These are phyloP conservation scores for Solanum stenotomum DNA, from an alignment of 257 asterid species.

Conservation along the genomic window DNA sequence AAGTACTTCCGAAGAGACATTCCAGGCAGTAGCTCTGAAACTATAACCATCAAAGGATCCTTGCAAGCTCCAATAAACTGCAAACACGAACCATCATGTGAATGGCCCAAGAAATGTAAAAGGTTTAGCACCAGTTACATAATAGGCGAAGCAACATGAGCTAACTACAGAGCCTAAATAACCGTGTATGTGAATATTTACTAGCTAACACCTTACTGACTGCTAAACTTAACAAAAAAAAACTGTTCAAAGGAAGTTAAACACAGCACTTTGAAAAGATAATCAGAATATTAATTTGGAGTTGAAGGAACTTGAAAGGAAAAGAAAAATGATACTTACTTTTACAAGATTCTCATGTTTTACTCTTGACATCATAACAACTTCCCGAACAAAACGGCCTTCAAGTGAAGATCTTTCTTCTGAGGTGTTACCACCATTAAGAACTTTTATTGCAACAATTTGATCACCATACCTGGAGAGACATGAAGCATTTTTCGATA, in stretches of 20 bases:
- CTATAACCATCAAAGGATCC: conserved; percentile 97
- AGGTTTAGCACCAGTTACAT: background rate
- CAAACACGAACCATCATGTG: conserved; percentile 6
- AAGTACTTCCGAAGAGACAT: conserved; percentile 91
- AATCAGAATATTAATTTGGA: background rate
- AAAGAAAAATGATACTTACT: conserved; percentile 28
- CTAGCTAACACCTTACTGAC: background rate
- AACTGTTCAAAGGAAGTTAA: background rate
- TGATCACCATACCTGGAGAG: conserved; percentile 64
- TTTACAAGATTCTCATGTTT: conserved; percentile 90
- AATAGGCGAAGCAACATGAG: background rate
- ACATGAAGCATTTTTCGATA: background rate
- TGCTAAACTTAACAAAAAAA: background rate
- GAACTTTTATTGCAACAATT: conserved; percentile 90
- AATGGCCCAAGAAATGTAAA: background rate
- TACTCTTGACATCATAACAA: conserved; percentile 87
- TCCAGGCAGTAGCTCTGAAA: conserved; percentile 86
- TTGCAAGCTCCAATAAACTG: conserved; percentile 99
- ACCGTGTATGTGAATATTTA: background rate
- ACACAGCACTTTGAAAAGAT: background rate
- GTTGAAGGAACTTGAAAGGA: background rate
- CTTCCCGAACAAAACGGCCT: conserved; percentile 85
- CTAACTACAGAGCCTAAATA: background rate
- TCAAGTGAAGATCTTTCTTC: conserved; percentile 68
- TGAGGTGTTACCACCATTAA: conserved; percentile 58